Evolutionary conservation across 768 basidiomycete species (phyloP).

Genomic region (Dioszegia crocea): DNA sequence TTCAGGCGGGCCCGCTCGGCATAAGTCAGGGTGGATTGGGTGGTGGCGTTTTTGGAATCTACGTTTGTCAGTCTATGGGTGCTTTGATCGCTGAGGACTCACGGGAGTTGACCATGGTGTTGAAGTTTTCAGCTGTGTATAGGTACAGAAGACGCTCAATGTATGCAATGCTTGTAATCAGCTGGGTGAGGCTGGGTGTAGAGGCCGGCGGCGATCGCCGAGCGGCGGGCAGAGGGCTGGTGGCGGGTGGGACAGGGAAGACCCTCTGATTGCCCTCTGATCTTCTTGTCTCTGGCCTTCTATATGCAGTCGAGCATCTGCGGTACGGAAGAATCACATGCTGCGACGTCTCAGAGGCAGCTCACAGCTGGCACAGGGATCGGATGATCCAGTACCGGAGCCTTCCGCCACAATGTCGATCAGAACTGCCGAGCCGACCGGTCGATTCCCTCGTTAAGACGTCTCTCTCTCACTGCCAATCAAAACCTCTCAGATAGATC

Average conservation of each 20-base stretch:
- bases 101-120: conserved; percentile 10
- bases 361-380: no score
- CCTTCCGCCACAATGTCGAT: no score
- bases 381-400: no score
- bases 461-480: neutral
- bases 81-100: neutral
- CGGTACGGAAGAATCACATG: no score
- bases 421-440: no score
- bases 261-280: no score
- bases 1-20: conserved; percentile 6
- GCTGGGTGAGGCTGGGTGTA: neutral
- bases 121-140: neutral
- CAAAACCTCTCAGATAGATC: neutral
- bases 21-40: conserved; percentile 9
- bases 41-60: conserved; percentile 13
- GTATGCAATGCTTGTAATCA: neutral
- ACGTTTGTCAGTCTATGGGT: neutral
- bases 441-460: no score
- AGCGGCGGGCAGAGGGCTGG: neutral
- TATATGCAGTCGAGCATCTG: no score
- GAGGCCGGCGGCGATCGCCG: neutral
- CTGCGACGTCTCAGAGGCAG: no score
- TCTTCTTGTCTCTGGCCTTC: no score
- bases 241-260: neutral
- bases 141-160: neutral